Base-by-base conservation (phyloP, 257 asterid species). In the Jacaranda mimosifolia region DNA sequence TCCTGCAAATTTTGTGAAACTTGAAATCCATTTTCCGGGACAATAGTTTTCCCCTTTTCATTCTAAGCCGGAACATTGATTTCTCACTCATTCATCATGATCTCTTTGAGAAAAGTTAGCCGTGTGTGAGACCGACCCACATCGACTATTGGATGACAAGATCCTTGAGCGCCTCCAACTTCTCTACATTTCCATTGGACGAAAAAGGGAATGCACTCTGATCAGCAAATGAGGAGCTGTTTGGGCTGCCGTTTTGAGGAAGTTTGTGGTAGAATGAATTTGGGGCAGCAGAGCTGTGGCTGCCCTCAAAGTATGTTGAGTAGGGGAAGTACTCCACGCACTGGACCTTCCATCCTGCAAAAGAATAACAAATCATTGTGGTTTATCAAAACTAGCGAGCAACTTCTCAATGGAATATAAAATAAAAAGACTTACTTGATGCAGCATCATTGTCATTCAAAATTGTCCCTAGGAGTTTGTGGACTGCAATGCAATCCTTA, bases 251-350 rank as follows among this genome's bases (percentile, higher is more conserved):
- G 81, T 86, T 90, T 87, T 84, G 91, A 8, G 90, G 74, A 45
- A 58, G 83, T 70, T 74, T 82, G 80, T 73, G 85, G 83, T 56
- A 46, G 75, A 83, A 68, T 59, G 85, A 81, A 49, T 70, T 81
- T 57, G 75, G 52, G 70, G 76, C 77, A 58, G 90, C 93, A 60
- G 97, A 92, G 93, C 98, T 88, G 68, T 60, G 79, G 76, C 79
- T 76, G 73, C 98, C 99, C 79, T 77, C 97, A 72, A 96, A 96
- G 76, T 91, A 93, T 4, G 88, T 84, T 10, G 99, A 86, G 79
- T 84, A 80, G 5, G 91, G 94, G 82, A 93, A 96, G 88, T 79
- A 89, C 76, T 85, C 97, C 11, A 96, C 89, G 69, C 98, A 96
- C 14, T 79, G 90, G 42, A 32, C 83, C 80, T 87, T 91, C 99